phyloP scores from a whole-genome alignment of 108 stramenopile species.

The Skeletonema tropicum region DNA sequence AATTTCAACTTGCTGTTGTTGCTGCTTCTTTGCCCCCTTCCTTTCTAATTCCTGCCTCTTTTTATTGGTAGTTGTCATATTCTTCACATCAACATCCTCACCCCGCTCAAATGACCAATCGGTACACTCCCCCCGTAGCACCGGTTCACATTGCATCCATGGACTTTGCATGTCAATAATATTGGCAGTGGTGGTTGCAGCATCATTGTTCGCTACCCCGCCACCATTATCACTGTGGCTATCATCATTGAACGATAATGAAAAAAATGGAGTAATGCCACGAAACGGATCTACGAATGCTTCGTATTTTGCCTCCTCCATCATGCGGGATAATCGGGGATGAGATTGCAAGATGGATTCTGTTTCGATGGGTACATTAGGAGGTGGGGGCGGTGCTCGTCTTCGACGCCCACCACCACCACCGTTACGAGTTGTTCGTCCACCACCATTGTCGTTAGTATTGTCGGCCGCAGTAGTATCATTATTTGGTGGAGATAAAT shows the following conservation, averaged over 20 bases:
- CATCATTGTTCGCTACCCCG: constrained; percentile 1
- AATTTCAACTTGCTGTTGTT: constrained; percentile 1
- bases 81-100: background rate
- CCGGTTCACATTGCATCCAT: constrained; percentile 57
- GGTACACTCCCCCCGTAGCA: constrained; percentile 1
- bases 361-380: background rate
- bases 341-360: background rate
- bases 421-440: background rate
- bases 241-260: background rate
- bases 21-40: background rate
- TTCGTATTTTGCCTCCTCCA: constrained; percentile 65
- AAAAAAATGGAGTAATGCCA: constrained; percentile 49
- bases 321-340: constrained; percentile 2
- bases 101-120: background rate
- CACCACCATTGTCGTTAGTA: background rate
- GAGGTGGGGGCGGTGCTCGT: background rate
- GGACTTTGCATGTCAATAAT: constrained; percentile 34
- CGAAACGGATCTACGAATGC: constrained; percentile 69
- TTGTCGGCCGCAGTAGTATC: background rate
- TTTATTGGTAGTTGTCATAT: constrained; percentile 10
- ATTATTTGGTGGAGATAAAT: background rate
- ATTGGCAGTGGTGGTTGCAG: background rate
- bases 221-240: background rate
- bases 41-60: background rate
- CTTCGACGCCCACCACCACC: background rate